Conservation (phyloP, 768 basidiomycete species). For the Tylopilus plumbeoviolaceoides region DNA sequence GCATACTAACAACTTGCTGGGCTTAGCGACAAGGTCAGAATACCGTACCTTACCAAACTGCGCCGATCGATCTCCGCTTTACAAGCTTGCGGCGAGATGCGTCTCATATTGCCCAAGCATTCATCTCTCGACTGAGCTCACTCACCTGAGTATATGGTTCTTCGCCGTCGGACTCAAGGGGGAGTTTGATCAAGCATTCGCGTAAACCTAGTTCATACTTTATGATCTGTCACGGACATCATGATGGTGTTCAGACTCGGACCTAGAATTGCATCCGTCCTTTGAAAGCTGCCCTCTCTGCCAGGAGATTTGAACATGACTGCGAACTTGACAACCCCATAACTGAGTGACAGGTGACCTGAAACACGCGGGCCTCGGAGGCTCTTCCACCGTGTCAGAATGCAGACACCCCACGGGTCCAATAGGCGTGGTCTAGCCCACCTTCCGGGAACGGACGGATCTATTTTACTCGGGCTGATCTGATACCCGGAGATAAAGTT, state of each 20-base stretch:
- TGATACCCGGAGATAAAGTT: not conserved
- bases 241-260: too few species aligned
- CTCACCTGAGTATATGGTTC: not conserved
- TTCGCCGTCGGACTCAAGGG: not conserved
- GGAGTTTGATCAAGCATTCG: not conserved
- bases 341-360: not conserved
- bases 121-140: not conserved
- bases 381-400: too few species aligned
- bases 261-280: too few species aligned
- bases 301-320: not conserved
- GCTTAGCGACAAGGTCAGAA: not conserved
- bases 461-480: not conserved
- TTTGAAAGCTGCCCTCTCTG: not conserved
- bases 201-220: not conserved
- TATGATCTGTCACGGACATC: not conserved
- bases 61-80: not conserved
- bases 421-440: not conserved
- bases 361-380: constrained; percentile 2
- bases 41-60: not conserved
- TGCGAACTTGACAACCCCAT: not conserved
- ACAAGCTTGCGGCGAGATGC: not conserved
- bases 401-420: not conserved
- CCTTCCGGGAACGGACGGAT: constrained; percentile 1
- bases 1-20: not conserved
- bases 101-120: not conserved